Evolutionary conservation across 352 stramenopile genomes (phyloP).

Genomic region (Pythium inflatum): DNA sequence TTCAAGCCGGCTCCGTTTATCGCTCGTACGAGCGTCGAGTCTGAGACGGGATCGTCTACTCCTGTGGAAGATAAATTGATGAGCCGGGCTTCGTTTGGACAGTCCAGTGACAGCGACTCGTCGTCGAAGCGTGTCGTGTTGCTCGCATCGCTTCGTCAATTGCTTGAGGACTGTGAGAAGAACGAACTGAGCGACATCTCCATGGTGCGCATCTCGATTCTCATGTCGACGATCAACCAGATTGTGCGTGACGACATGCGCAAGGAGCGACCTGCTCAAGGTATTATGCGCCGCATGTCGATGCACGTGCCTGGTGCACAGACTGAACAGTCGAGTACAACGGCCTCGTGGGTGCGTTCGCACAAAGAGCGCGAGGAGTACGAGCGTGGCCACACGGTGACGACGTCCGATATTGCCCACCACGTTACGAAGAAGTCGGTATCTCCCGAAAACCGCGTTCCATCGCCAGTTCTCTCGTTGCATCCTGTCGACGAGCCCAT

Average conservation of each 20-base stretch:
- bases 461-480: slow-evolving; percentile 39
- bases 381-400: slow-evolving; percentile 36
- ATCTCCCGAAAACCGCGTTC: neutral
- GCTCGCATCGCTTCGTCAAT: slow-evolving; percentile 49
- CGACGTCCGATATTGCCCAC: slow-evolving; percentile 29
- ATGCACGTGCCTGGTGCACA: slow-evolving; percentile 11
- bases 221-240: slow-evolving; percentile 68
- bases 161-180: slow-evolving; percentile 57
- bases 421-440: slow-evolving; percentile 17
- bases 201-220: slow-evolving; percentile 67
- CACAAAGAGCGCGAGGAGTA: slow-evolving; percentile 45
- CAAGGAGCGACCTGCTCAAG: slow-evolving; percentile 43
- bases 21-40: slow-evolving; percentile 12
- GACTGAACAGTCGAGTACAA: neutral
- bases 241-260: slow-evolving; percentile 69
- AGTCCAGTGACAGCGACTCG: slow-evolving; percentile 1
- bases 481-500: slow-evolving; percentile 47
- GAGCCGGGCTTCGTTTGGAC: slow-evolving; percentile 11
- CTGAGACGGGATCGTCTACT: slow-evolving; percentile 15
- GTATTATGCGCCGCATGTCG: slow-evolving; percentile 51
- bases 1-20: slow-evolving; percentile 13
- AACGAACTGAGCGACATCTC: slow-evolving; percentile 65
- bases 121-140: slow-evolving; percentile 45
- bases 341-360: slow-evolving; percentile 44
- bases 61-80: slow-evolving; percentile 23